Base-by-base conservation (phyloP, 371 early-diverging fungal species). In the Mortierella polycephala region DNA sequence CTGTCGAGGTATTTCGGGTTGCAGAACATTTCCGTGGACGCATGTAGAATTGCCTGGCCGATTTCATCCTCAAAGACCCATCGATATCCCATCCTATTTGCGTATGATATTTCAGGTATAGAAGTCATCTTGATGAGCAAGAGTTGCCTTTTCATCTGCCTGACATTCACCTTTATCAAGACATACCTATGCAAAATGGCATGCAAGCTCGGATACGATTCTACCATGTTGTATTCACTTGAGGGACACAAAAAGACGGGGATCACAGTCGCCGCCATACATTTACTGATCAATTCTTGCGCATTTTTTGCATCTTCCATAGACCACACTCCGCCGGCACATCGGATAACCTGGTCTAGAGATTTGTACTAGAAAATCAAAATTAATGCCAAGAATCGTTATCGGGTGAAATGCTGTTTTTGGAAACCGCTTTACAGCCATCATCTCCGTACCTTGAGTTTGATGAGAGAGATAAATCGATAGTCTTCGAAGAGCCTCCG, bases 51-150 rank as follows among this genome's bases (percentile, higher is more conserved):
- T 0, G 71, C 77, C 51, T 60, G 64, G 7, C 77, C 77, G 7
- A 76, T 60, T 23, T 76, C 77, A 30, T 71, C 68, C 40, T 76
- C 77, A 20, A 55, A 44, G 1, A 71, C 71, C 77, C 77, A 76
- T 16, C 77, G 67, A 54, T 76, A 76, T 5, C 57, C 45, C 77
- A 76, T 67, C 58, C 77, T 76, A 46, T 54, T 30, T 12, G 6
- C 40, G 2, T 30, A 23, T 21, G 46, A 18, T 14, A 46, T 11
- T 11, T 42, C 8, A 59, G 9, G 13, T 11, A 11, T 14, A 7
- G 9, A 5, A 14, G 40, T 39, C 56, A 21, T 13, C 40, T 21
- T 12, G 41, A 16, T 42, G n/a, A 14, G 30, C 30, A 30, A 30
- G 30, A 30, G 30, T 30, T 30, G 30, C 30, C 4, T 30, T 30